Evolutionary conservation across 1,284 basidiomycete genomes (phyloP).

Genomic region (Leccinum glutinopallens): DNA sequence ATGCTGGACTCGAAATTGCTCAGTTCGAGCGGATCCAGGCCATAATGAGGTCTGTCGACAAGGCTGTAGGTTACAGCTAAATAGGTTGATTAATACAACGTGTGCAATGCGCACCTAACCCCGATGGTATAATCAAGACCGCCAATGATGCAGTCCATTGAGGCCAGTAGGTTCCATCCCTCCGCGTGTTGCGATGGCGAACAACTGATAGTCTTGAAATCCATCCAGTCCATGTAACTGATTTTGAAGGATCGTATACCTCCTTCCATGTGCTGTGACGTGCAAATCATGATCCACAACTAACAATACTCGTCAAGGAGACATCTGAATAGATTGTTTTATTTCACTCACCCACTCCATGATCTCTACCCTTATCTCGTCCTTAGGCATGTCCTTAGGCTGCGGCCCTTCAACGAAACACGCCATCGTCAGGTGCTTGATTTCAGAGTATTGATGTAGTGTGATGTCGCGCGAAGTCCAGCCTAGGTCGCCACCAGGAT

Average conservation of each 20-base stretch:
- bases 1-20: too few relatives aligned
- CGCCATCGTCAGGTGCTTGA: neutral
- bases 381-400: neutral
- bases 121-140: neutral
- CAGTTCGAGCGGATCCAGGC: too few relatives aligned
- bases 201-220: neutral
- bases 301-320: neutral
- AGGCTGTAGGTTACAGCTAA: too few relatives aligned
- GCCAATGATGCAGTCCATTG: neutral
- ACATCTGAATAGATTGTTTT: neutral
- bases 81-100: too few relatives aligned
- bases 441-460: neutral
- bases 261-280: neutral
- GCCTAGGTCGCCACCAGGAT: neutral
- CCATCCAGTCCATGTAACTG: neutral
- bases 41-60: too few relatives aligned
- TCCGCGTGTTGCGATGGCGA: neutral
- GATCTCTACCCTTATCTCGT: neutral
- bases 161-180: neutral
- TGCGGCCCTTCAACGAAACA: neutral
- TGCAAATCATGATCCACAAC: neutral
- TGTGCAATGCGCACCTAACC: too few relatives aligned
- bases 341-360: neutral
- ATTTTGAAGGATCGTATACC: neutral
- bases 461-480: neutral